A percentile compares a stretch with the other conserved stretches of the same genome.
Conservation (phyloP, 1,284 basidiomycete species). For the Irpex rosettiformis region DNA sequence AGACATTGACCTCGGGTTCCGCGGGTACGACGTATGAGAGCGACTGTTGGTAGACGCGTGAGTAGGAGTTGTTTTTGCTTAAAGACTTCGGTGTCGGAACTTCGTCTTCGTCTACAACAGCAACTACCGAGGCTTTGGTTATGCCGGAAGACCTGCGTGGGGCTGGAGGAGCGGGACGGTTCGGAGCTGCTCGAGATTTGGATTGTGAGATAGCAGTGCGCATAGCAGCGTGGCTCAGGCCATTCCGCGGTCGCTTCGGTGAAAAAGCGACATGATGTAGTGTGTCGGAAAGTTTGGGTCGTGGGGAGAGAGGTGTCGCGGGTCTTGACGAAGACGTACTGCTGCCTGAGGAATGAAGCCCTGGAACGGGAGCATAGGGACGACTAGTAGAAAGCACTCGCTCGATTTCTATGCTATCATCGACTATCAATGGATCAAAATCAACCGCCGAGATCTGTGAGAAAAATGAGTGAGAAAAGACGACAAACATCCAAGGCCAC, state of each 20-base stretch:
- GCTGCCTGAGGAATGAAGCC: conserved; percentile 41
- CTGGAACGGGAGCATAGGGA: conserved; percentile 28
- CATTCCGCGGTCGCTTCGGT: conserved; percentile 61
- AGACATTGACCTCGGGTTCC: conserved; percentile 48
- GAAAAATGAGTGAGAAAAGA: background rate
- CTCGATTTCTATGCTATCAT: conserved; percentile 62
- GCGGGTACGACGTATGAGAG: conserved; percentile 27
- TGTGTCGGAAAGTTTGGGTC: conserved; percentile 65
- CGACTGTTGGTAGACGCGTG: conserved; percentile 20
- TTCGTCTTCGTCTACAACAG: conserved; percentile 12
- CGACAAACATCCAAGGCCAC: background rate
- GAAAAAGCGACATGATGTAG: conserved; percentile 64
- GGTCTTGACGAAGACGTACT: conserved; percentile 40
- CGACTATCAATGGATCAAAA: conserved; percentile 54
- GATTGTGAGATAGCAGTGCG: conserved; percentile 16
- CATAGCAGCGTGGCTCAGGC: conserved; percentile 30
- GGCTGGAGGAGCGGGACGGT: conserved; percentile 1
- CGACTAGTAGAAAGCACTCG: conserved; percentile 53
- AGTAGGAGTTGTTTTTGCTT: conserved; percentile 16
- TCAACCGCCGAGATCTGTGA: conserved; percentile 20
- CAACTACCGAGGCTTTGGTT: conserved; percentile 7
- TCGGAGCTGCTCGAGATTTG: conserved; percentile 5
- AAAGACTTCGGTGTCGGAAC: conserved; percentile 12
- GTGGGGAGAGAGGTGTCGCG: conserved; percentile 28
- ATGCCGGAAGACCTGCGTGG: conserved; percentile 13